A percentile compares a stretch with the other conserved stretches of the same genome.
Evolutionary conservation across 1,284 basidiomycete genomes (phyloP).

Genomic region (Lentinula novae-zelandiae): DNA sequence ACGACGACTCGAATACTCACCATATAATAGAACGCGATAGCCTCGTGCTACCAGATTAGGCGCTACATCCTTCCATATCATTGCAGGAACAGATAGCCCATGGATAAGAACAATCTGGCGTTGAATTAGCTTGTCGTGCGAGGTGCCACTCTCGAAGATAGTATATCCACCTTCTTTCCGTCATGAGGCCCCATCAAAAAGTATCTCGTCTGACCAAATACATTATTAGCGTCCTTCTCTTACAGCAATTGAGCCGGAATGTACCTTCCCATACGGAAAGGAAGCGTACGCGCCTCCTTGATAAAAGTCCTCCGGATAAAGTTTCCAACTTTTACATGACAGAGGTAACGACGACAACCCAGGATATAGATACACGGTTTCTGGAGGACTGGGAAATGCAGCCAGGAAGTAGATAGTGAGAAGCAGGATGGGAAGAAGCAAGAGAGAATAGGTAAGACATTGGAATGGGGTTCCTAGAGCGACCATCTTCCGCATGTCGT

Average conservation of each 20-base stretch:
- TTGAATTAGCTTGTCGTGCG: background rate
- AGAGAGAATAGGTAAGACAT: constrained; percentile 49
- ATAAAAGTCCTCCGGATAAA: constrained; percentile 71
- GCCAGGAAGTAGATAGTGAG: constrained; percentile 57
- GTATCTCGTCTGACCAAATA: constrained; percentile 53
- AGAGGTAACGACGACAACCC: constrained; percentile 57
- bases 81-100: constrained; percentile 71
- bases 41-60: constrained; percentile 57
- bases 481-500: constrained; percentile 7
- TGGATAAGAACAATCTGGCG: constrained; percentile 69
- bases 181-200: constrained; percentile 69
- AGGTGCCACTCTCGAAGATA: background rate
- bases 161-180: constrained; percentile 55
- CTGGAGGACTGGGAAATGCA: constrained; percentile 57
- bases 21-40: constrained; percentile 73
- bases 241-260: constrained; percentile 11
- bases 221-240: background rate
- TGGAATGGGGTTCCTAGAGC: constrained; percentile 32
- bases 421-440: constrained; percentile 56
- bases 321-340: constrained; percentile 43
- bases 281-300: constrained; percentile 60
- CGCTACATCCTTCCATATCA: constrained; percentile 72
- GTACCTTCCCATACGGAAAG: constrained; percentile 60
- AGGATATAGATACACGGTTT: constrained; percentile 42
- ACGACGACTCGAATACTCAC: constrained; percentile 30